Evolutionary conservation across 306 rosid genomes (phyloP).

Genomic region (Quercus parvula): DNA sequence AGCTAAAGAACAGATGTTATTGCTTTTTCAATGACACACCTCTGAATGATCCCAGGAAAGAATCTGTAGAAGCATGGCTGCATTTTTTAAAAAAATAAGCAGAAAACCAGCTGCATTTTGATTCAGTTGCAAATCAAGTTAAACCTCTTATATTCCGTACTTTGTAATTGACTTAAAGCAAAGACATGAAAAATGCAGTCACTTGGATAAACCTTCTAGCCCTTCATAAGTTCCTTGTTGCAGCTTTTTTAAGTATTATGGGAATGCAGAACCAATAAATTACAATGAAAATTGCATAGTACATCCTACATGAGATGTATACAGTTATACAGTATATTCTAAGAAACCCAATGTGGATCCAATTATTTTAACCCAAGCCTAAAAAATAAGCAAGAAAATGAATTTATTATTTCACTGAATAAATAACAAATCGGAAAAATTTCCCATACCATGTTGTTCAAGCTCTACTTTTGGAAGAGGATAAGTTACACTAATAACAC

Average conservation of each 20-base stretch:
- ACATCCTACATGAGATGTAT: background rate
- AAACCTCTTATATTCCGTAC: background rate
- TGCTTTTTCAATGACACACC: background rate
- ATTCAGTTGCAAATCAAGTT: background rate
- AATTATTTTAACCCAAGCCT: background rate
- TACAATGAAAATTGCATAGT: background rate
- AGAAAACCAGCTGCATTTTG: background rate
- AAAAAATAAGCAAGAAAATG: background rate
- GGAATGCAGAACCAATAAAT: background rate
- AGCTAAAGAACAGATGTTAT: background rate
- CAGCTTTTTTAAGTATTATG: background rate
- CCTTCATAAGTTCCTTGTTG: background rate
- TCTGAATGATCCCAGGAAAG: background rate
- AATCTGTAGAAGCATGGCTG: too few species aligned
- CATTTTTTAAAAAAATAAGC: background rate
- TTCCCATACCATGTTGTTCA: constrained; percentile 57
- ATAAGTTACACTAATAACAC: constrained; percentile 66
- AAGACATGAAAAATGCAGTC: background rate
- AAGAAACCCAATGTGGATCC: background rate
- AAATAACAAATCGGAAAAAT: constrained; percentile 19
- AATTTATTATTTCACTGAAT: constrained; percentile 10
- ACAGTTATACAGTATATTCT: background rate
- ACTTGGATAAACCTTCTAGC: background rate
- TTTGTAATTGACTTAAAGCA: background rate
- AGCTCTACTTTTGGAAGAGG: constrained; percentile 80